Percentiles rank a stretch among this genome's conserved stretches.
These are phyloP conservation scores for Xylaria sp. DNA, from an alignment of 2,329 filamentous ascomycete species.

Conservation along the genomic window DNA sequence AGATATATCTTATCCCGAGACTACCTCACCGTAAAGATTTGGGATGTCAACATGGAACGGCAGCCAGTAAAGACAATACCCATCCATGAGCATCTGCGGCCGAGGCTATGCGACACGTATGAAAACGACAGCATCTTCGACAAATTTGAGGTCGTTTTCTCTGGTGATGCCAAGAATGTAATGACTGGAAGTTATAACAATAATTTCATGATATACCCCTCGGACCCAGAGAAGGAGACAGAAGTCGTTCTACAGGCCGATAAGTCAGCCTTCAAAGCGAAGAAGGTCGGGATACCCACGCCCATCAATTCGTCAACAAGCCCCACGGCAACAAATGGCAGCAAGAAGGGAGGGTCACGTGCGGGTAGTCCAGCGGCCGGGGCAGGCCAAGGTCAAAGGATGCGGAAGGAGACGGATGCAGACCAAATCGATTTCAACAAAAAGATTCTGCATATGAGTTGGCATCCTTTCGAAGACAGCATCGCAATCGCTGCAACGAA, in stretches of 20 bases:
- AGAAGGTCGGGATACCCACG: slow-evolving; percentile 98
- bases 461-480: slow-evolving; percentile 99
- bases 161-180: slow-evolving; percentile 96
- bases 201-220: slow-evolving; percentile 99
- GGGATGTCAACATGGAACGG: slow-evolving; percentile 99
- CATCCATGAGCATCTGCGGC: slow-evolving; percentile 95
- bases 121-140: slow-evolving; percentile 99
- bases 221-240: slow-evolving; percentile 93
- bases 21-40: slow-evolving; percentile 99
- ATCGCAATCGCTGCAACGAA: slow-evolving; percentile 99
- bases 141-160: slow-evolving; percentile 99
- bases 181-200: slow-evolving; percentile 99
- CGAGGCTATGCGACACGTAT: slow-evolving; percentile 95
- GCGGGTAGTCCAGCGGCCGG: slow-evolving; percentile 86
- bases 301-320: slow-evolving; percentile 89
- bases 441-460: slow-evolving; percentile 99
- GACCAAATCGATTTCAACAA: slow-evolving; percentile 99
- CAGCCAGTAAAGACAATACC: slow-evolving; percentile 98
- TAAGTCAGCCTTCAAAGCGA: slow-evolving; percentile 99
- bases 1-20: slow-evolving; percentile 97
- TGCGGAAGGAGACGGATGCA: slow-evolving; percentile 99
- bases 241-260: slow-evolving; percentile 98
- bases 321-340: slow-evolving; percentile 74
- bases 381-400: slow-evolving; percentile 84
- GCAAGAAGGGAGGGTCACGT: slow-evolving; percentile 89